phyloP scores from a whole-genome alignment of 179 eudicot genomes.

The Silene coronaria region DNA sequence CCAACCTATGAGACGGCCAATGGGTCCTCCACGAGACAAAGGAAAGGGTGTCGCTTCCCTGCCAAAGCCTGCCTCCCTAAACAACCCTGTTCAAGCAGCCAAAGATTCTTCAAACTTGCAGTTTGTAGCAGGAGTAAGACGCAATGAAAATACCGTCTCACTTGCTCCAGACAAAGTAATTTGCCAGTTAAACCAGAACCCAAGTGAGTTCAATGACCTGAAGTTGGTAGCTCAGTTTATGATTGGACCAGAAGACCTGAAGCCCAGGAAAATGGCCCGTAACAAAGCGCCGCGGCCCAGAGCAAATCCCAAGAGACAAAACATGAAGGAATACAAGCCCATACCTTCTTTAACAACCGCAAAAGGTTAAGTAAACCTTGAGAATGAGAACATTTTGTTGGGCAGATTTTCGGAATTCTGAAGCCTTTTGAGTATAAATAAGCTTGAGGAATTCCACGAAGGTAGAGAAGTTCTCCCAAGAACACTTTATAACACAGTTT shows the following conservation, averaged over 20 bases:
- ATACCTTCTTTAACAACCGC: slow-evolving; percentile 12
- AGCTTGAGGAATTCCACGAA: slow-evolving; percentile 12
- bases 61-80: slow-evolving; percentile 1
- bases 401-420: background rate
- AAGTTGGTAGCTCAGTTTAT: slow-evolving; percentile 19
- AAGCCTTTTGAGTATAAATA: slow-evolving; percentile 22
- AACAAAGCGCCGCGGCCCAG: slow-evolving; percentile 3
- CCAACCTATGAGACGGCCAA: slow-evolving; percentile 14
- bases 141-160: background rate
- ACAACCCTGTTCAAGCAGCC: background rate
- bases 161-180: slow-evolving; percentile 18
- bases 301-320: slow-evolving; percentile 15
- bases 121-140: background rate
- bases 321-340: slow-evolving; percentile 15
- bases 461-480: slow-evolving; percentile 6
- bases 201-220: slow-evolving; percentile 32
- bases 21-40: slow-evolving; percentile 16
- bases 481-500: slow-evolving; percentile 13
- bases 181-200: slow-evolving; percentile 30
- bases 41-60: slow-evolving; percentile 19
- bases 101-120: slow-evolving; percentile 8
- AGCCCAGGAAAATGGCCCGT: slow-evolving; percentile 14
- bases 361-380: slow-evolving; percentile 19
- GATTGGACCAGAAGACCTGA: slow-evolving; percentile 30
- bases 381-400: slow-evolving; percentile 20